Conservation (phyloP, 1,284 basidiomycete species). For the Boletellus deceptivus region DNA sequence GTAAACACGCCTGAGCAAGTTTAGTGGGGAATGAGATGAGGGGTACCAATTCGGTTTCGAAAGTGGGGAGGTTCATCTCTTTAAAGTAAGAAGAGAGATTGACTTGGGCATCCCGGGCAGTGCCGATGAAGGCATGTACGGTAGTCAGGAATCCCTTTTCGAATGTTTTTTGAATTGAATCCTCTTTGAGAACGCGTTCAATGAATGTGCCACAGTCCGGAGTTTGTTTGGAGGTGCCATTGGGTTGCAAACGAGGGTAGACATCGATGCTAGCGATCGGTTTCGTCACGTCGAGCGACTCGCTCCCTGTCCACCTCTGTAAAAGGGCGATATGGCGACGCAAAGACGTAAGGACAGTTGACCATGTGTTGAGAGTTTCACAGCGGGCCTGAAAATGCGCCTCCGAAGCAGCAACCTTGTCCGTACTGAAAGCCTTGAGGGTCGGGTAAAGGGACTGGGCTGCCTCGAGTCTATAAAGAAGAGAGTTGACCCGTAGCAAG, state of each 20-base stretch:
- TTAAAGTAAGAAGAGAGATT: constrained; percentile 72
- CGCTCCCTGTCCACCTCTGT: constrained; percentile 89
- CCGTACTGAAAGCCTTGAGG: constrained; percentile 74
- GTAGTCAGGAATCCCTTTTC: constrained; percentile 91
- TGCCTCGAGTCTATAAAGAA: constrained; percentile 80
- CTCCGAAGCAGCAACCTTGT: constrained; percentile 72
- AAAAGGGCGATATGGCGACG: constrained; percentile 77
- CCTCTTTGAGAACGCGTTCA: constrained; percentile 94
- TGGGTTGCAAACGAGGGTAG: constrained; percentile 25
- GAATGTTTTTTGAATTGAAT: constrained; percentile 90
- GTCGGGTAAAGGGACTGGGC: constrained; percentile 88
- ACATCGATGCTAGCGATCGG: constrained; percentile 63
- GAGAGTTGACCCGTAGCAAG: constrained; percentile 67
- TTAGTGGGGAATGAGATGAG: constrained; percentile 95
- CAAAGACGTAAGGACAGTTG: constrained; percentile 75
- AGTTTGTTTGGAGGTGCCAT: constrained; percentile 40
- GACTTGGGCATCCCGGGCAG: constrained; percentile 87
- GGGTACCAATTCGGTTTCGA: constrained; percentile 89
- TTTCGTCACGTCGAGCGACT: constrained; percentile 83
- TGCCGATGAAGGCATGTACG: constrained; percentile 82
- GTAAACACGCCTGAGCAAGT: constrained; percentile 89
- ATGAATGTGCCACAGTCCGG: constrained; percentile 79
- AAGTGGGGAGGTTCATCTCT: constrained; percentile 88
- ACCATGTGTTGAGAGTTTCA: constrained; percentile 89
- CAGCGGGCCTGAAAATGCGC: constrained; percentile 72